phyloP scores from a whole-genome alignment of 306 rosid species.

The Hylodesmum podocarpum region DNA sequence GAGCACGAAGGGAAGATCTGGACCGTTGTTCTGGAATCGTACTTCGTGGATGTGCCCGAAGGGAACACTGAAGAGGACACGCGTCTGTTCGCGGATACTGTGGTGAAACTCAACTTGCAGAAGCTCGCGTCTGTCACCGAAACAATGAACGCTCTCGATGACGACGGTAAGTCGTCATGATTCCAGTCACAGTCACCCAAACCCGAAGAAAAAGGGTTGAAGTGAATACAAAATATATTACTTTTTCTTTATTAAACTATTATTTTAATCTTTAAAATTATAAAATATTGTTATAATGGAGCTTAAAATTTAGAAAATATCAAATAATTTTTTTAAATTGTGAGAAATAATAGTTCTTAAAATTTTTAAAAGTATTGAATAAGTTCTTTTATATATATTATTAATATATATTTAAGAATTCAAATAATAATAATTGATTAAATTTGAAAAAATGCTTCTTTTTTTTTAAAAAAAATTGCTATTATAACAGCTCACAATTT shows the following conservation, averaged over 20 bases:
- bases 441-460: no score
- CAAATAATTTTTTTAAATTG: no score
- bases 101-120: conserved; percentile 73
- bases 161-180: conserved; percentile 44
- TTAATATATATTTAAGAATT: no score
- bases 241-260: no score
- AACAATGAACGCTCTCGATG: conserved; percentile 47
- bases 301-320: not conserved
- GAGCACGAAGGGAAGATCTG: conserved; percentile 67
- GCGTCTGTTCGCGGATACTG: conserved; percentile 76
- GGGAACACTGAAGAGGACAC: conserved; percentile 92
- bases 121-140: conserved; percentile 78
- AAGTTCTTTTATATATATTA: no score
- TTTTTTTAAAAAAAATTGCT: no score
- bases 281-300: no score
- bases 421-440: no score
- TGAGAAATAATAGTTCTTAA: no score
- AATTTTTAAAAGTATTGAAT: no score
- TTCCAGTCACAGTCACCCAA: not conserved
- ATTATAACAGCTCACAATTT: no score
- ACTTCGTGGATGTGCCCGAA: conserved; percentile 76
- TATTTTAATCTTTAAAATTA: no score
- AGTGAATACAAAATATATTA: not conserved
- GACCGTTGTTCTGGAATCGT: conserved; percentile 77
- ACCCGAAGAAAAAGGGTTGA: not conserved